phyloP scores from a whole-genome alignment of 495 filamentous ascomycete species.

The Aspergillus sparsus region DNA sequence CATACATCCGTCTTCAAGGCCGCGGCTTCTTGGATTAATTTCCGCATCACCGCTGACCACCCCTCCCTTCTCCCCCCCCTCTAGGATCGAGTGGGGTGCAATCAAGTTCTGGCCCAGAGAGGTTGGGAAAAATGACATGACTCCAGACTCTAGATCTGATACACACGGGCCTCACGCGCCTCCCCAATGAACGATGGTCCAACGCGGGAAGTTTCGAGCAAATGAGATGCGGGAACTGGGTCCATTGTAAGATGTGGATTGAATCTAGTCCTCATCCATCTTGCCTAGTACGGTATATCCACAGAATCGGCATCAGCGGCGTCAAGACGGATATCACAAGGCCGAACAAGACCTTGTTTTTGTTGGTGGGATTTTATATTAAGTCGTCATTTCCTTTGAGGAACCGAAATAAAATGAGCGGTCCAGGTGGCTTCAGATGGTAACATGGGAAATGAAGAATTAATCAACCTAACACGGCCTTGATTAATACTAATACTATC shows the following conservation, averaged over 20 bases:
- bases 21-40: not conserved
- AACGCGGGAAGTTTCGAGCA: slow-evolving; percentile 26
- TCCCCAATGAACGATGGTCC: slow-evolving; percentile 1
- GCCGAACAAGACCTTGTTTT: not conserved
- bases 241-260: slow-evolving; percentile 8
- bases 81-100: slow-evolving; percentile 15
- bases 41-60: not conserved
- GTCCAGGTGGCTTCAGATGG: too few relatives aligned
- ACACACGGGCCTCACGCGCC: slow-evolving; percentile 9
- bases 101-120: slow-evolving; percentile 11
- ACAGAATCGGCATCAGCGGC: slow-evolving; percentile 13
- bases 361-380: not conserved
- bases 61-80: too few relatives aligned
- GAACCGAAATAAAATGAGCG: too few relatives aligned
- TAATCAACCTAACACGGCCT: too few relatives aligned
- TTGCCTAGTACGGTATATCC: slow-evolving; percentile 11
- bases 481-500: not conserved
- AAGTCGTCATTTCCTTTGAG: not conserved
- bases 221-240: slow-evolving; percentile 18
- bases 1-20: not conserved
- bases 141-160: slow-evolving; percentile 7
- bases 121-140: slow-evolving; percentile 3
- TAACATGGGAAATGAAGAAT: too few relatives aligned
- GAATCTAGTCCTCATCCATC: not conserved
- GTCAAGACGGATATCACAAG: slow-evolving; percentile 4